Evolutionary conservation across 108 stramenopile species (phyloP), one percentile per base, ranked within the genome.

Genomic region (Pseudonitzschia multiseries): DNA sequence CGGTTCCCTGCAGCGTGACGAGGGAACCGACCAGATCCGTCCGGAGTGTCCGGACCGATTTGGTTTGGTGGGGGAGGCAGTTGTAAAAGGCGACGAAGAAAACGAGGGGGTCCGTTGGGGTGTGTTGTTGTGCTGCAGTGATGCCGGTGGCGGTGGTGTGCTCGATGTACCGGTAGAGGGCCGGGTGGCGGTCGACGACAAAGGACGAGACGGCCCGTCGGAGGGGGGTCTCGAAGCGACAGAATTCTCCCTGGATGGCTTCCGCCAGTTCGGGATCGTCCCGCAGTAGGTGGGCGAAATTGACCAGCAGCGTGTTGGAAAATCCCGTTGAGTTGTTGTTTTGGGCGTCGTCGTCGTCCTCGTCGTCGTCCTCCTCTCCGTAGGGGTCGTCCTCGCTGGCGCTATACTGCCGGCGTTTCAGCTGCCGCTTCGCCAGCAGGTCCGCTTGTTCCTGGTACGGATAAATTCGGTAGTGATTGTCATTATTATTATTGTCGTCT

Each of bases 81-180:
- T 93, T 92, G 80, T 91, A 85, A 42, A 96, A 69, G n/a, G 93
- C 84, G 18, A 96, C 88, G 81, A 94, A 96, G 79, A 89, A 95
- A 20, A 64, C 29, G 27, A 57, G 15, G 40, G 46, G 64, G 69
- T 29, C 32, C 44, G 57, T 21, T 31, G 44, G 46, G 41, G 33
- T 28, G 27, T 53, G 42, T 42, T 64, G 29, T 36, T 33, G 57
- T 46, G 50, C 59, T 10, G 15, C 33, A 42, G 42, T 64, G 29
- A 27, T 33, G 57, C 59, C 0, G 50, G 42, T 10, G 15, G 27
- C 61, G 3, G 18, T 14, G 29, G 14, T 22, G 15, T 66, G 57
- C 43, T 63, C 71, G 4, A 48, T 51, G 21, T 74, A 61, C n/a
- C 60, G 62, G 36, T 87, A 83, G 60, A 91, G 63, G 32, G 84